Conservation (phyloP, 2,329 filamentous ascomycete species). For the Mariannaea elegans region DNA sequence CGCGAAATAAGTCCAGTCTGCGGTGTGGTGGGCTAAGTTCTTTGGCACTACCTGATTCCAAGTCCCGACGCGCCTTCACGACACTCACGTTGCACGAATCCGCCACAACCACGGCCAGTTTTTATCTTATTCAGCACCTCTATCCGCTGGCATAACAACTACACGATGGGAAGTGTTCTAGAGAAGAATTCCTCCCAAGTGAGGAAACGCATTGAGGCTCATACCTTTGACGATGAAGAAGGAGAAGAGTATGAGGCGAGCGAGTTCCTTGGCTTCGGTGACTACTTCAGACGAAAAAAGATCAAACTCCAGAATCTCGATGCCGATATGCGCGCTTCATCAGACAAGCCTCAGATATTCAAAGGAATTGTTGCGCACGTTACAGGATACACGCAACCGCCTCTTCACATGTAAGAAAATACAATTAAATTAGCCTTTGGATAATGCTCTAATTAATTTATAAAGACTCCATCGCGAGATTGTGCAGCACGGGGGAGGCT, state of each 20-base stretch:
- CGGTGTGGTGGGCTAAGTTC: not conserved
- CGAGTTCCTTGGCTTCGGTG: conserved; percentile 85
- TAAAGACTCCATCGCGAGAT: conserved; percentile 79
- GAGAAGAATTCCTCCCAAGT: conserved; percentile 71
- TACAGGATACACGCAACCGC: conserved; percentile 95
- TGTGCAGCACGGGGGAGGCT: conserved; percentile 92
- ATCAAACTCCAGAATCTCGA: conserved; percentile 97
- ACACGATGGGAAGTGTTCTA: conserved; percentile 66
- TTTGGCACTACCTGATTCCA: not conserved
- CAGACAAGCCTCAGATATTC: conserved; percentile 84
- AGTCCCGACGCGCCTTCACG: not conserved
- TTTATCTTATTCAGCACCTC: not conserved
- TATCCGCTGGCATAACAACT: not conserved
- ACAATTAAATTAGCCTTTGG: too few species aligned
- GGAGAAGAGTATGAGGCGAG: conserved; percentile 93
- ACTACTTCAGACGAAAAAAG: conserved; percentile 96
- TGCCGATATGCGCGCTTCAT: conserved; percentile 75
- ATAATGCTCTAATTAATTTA: conserved; percentile 26
- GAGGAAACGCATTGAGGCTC: conserved; percentile 68
- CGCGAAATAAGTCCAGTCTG: not conserved
- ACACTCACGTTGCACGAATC: not conserved
- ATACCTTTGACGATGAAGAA: conserved; percentile 81
- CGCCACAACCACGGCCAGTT: not conserved
- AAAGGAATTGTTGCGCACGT: conserved; percentile 90
- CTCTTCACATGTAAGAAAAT: conserved; percentile 75